Conservation (phyloP, 495 filamentous ascomycete species). For the Astrothelium macrocarpum region DNA sequence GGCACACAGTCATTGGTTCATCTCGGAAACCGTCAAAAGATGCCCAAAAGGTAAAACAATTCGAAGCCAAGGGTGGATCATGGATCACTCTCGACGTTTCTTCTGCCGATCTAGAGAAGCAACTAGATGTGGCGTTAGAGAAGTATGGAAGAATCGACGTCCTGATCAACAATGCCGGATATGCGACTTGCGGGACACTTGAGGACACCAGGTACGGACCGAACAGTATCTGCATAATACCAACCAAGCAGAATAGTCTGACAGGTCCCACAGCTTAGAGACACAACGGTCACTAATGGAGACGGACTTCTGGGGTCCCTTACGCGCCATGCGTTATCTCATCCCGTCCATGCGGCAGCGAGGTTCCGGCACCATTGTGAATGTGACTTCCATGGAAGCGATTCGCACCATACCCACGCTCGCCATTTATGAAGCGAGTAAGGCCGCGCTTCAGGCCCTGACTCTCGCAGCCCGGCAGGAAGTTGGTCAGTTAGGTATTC, state of each 20-base stretch:
- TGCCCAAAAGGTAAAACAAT: background rate
- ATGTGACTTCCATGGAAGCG: constrained; percentile 32
- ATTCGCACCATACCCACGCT: constrained; percentile 16
- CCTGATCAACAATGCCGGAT: constrained; percentile 10
- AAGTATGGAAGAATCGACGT: constrained; percentile 8
- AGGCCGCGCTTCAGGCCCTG: constrained; percentile 30
- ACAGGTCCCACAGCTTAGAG: background rate
- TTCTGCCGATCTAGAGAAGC: constrained; percentile 6
- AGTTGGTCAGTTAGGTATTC: constrained; percentile 25
- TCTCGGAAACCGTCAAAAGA: background rate
- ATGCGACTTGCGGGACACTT: background rate
- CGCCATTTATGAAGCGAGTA: constrained; percentile 29
- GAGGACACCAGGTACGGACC: background rate
- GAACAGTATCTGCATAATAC: background rate
- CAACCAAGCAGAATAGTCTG: background rate
- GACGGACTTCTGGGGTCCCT: constrained; percentile 43
- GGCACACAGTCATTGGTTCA: background rate
- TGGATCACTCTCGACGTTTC: constrained; percentile 5
- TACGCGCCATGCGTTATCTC: constrained; percentile 36
- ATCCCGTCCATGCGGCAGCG: constrained; percentile 37
- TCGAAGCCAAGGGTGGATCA: background rate
- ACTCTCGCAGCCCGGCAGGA: constrained; percentile 25
- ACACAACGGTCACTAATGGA: constrained; percentile 20
- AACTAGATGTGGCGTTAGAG: constrained; percentile 1
- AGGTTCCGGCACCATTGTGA: constrained; percentile 34